Conservation (phyloP, 83 land plant species). For the Diphasiastrum complanatum region DNA sequence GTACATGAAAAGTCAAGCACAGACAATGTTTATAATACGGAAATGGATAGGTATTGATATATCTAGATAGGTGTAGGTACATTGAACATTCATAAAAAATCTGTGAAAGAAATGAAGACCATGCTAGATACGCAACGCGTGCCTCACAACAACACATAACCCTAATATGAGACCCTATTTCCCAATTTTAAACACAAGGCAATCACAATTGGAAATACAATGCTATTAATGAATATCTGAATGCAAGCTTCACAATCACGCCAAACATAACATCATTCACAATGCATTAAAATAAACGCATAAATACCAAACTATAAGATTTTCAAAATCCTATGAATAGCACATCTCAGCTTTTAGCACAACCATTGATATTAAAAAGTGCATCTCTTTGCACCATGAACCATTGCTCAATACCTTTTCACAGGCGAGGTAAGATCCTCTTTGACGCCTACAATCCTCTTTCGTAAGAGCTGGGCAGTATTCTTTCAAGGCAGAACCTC, state of each 20-base stretch:
- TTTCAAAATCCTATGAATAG: not conserved
- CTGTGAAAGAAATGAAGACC: no score
- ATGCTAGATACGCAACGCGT: no score
- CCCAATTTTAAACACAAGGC: no score
- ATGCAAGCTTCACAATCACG: not conserved
- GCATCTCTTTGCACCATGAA: not conserved
- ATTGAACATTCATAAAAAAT: no score
- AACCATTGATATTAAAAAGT: not conserved
- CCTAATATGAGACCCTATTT: no score
- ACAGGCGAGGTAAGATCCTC: conserved; percentile 70
- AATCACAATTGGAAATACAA: no score
- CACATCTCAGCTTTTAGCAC: not conserved
- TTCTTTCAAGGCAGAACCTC: conserved; percentile 87
- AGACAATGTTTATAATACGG: no score
- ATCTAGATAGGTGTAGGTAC: no score
- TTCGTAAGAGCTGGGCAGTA: conserved; percentile 84
- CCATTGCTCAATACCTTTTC: conserved; percentile 55
- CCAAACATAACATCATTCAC: not conserved
- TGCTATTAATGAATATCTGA: no score
- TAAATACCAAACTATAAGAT: not conserved
- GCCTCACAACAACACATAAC: no score
- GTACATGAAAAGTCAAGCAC: no score
- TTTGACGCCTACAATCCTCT: conserved; percentile 81
- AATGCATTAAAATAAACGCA: not conserved
- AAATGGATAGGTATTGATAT: no score